phyloP scores from a whole-genome alignment of 2,329 filamentous ascomycete species.

The Pseudopithomyces maydicus region DNA sequence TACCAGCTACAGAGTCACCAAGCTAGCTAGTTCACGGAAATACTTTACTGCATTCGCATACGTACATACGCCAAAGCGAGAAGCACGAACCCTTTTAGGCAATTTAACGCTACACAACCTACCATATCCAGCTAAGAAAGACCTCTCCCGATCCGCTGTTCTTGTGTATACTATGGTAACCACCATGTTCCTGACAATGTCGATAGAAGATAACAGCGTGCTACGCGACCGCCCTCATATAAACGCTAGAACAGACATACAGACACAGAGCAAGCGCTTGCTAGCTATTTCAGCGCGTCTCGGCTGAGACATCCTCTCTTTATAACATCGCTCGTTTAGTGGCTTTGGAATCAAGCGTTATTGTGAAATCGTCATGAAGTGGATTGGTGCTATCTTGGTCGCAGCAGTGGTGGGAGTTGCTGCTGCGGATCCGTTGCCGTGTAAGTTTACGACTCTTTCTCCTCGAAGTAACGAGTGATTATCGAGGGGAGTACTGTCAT shows the following conservation, averaged over 20 bases:
- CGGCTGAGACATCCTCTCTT: conserved; percentile 2
- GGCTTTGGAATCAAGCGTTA: neutral
- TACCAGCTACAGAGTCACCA: no score
- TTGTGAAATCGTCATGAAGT: conserved; percentile 6
- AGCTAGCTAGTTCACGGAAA: no score
- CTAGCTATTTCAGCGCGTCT: conserved; percentile 4
- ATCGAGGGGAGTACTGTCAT: neutral
- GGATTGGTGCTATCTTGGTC: conserved; percentile 1
- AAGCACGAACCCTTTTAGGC: neutral
- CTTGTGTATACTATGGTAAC: conserved; percentile 8
- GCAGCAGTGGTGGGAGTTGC: conserved; percentile 4
- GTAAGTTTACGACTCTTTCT: neutral
- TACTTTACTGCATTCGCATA: no score
- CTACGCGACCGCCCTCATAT: conserved; percentile 7
- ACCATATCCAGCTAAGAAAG: neutral
- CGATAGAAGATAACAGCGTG: neutral
- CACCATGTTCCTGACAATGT: neutral
- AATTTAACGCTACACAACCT: neutral
- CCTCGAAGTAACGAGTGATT: neutral
- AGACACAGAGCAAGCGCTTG: neutral
- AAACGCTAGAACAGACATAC: conserved; percentile 6
- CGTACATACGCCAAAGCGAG: no score
- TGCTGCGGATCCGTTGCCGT: conserved; percentile 10
- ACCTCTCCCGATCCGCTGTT: conserved; percentile 7
- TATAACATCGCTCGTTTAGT: conserved; percentile 4